Conservation (phyloP, 2,329 filamentous ascomycete species). For the Aureobasidium sp. region DNA sequence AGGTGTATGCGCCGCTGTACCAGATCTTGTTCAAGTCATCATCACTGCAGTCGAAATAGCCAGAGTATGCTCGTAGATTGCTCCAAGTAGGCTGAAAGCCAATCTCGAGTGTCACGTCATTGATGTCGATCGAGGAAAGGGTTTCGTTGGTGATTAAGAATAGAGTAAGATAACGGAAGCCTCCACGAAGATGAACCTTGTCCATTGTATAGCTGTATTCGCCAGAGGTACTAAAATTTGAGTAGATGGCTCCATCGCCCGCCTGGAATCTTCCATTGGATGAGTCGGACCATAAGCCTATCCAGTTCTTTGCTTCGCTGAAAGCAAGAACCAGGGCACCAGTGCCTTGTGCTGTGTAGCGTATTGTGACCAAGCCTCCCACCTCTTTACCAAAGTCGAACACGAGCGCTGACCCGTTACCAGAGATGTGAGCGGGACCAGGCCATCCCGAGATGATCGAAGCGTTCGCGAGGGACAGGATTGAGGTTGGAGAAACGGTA, state of each 20-base stretch:
- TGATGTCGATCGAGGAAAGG: slow-evolving; percentile 31
- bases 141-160: slow-evolving; percentile 34
- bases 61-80: slow-evolving; percentile 32
- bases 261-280: slow-evolving; percentile 34
- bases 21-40: slow-evolving; percentile 50
- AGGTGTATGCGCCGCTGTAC: slow-evolving; percentile 45
- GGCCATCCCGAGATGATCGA: slow-evolving; percentile 29
- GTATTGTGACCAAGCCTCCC: slow-evolving; percentile 49
- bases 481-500: slow-evolving; percentile 41
- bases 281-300: slow-evolving; percentile 38
- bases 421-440: slow-evolving; percentile 27
- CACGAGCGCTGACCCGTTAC: slow-evolving; percentile 48
- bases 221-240: slow-evolving; percentile 31
- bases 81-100: slow-evolving; percentile 46
- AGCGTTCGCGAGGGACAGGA: slow-evolving; percentile 34
- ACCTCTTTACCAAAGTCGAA: slow-evolving; percentile 56
- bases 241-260: slow-evolving; percentile 41
- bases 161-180: slow-evolving; percentile 48
- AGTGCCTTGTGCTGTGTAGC: slow-evolving; percentile 38
- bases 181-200: slow-evolving; percentile 41
- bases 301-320: slow-evolving; percentile 37
- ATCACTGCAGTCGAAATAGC: slow-evolving; percentile 32
- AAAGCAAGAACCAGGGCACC: slow-evolving; percentile 36
- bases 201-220: slow-evolving; percentile 39
- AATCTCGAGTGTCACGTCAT: slow-evolving; percentile 38